Percentiles rank a stretch among this genome's conserved stretches.
These are phyloP conservation scores for Phytopythium chamaehyphon DNA, from an alignment of 352 stramenopile species.

Conservation along the genomic window DNA sequence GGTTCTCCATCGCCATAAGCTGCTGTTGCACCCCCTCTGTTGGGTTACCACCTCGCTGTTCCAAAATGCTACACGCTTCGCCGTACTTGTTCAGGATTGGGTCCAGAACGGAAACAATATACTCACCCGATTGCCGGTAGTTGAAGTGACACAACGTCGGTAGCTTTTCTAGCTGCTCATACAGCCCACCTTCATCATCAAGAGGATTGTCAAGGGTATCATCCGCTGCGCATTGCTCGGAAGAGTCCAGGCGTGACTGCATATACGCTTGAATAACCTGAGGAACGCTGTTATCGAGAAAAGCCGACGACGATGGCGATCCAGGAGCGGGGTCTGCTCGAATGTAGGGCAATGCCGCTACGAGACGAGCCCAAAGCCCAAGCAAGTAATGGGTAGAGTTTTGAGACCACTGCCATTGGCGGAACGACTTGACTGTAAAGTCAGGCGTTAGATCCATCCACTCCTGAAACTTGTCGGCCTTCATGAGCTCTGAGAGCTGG, in stretches of 20 bases:
- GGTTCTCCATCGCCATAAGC: constrained; percentile 88
- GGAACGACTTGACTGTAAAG: constrained; percentile 97
- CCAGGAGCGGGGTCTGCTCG: constrained; percentile 59
- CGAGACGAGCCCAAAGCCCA: constrained; percentile 93
- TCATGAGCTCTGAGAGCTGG: constrained; percentile 97
- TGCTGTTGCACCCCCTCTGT: constrained; percentile 57
- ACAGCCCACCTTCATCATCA: constrained; percentile 95
- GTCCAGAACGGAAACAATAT: constrained; percentile 94
- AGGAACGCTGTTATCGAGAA: constrained; percentile 68
- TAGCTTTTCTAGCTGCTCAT: constrained; percentile 96
- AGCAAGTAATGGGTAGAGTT: constrained; percentile 98
- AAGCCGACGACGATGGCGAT: constrained; percentile 52
- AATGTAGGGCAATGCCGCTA: constrained; percentile 96
- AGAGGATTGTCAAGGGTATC: constrained; percentile 94
- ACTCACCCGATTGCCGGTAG: constrained; percentile 91
- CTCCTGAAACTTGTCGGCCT: constrained; percentile 95
- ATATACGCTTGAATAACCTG: constrained; percentile 96
- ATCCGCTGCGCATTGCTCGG: constrained; percentile 92
- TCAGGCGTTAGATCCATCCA: constrained; percentile 95
- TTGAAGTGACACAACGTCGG: constrained; percentile 97
- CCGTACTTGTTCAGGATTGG: constrained; percentile 93
- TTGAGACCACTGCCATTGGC: constrained; percentile 93
- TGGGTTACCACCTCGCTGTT: constrained; percentile 45
- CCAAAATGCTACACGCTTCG: constrained; percentile 78
- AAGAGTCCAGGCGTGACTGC: constrained; percentile 93